Evolutionary conservation across 345 rosid species (phyloP), one percentile per base, ranked within the genome.

Genomic region (Bruguiera gymnorhiza): DNA sequence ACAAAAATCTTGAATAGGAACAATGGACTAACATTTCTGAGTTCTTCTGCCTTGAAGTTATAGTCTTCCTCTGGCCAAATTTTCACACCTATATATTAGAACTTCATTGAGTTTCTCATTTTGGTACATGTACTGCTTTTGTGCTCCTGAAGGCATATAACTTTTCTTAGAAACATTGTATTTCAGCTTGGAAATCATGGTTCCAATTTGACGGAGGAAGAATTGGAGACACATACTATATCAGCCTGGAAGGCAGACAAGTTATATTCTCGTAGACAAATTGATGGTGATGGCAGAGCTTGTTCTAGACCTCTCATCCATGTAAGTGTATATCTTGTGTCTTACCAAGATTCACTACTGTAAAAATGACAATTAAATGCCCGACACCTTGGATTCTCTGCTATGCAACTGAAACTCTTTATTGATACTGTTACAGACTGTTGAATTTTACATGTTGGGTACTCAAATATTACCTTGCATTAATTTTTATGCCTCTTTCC

Each of bases 161-260:
- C 59, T 61, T 43, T 62, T 55, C 26, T 43, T 56, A 24, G 15
- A 66, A 60, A 8, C 52, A 31, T 10, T 37, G 21, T 11, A 39
- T 78, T 83, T 80, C 90, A 90, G 97, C 86, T 90, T 64, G 92
- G 94, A 76, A 87, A 84, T 74, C 86, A 82, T 70, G 94, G 94
- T 62, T 87, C 97, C 53, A 88, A 88, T 81, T 81, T 90, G 86
- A 90, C 94, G 34, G 97, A 88, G 87, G 97, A 90, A 77, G 94
- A 90, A 72, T 80, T 90, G 67, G 97, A 90, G 75, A 86, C 92
- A 1, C 97, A 85, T 79, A 86, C 97, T n/a, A 92, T 96, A 80
- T 86, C 98, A 53, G 98, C 98, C 62, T 96, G 99, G 99, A 96
- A 96, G 79, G 96, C 86, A 72, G 96, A 87, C 30, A 92, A 89